Evolutionary conservation across 2,329 filamentous ascomycete species (phyloP), one percentile per base, ranked within the genome.

Genomic region (Plenodomus tracheiphilus): DNA sequence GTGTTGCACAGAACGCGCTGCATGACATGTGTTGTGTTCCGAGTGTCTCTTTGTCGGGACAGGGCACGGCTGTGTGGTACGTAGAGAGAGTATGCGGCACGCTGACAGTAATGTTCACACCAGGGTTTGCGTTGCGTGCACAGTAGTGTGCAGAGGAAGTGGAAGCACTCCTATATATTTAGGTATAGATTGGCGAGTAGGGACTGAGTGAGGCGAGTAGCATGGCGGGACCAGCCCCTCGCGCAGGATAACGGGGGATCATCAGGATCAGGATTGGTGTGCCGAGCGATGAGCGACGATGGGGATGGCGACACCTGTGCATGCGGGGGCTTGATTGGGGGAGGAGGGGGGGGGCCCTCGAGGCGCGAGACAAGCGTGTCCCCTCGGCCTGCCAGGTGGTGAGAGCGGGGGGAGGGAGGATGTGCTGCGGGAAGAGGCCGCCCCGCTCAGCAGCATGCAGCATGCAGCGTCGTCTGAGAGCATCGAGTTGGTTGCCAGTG

Each of bases 1-100:
- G 56, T 63, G 65, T 58, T 54, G 57, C 58, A 57, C 59, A 61
- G 53, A 58, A 54, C 42, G 56, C 55, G 58, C 59, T 56, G 20
- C 51, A 62, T 62, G 58, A 54, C 61, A 64, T 59, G 58, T 58
- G 64, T 47, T 39, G 35, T 42, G 46, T 49, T 20, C 39, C 60
- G 28, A 32, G 28, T 10, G n/a, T n/a, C n/a, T n/a, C n/a, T n/a
- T n/a, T n/a, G 28, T 15, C 28, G 15, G 28, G 28, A 4, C 4
- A 32, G 28, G 28, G 8, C 28, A 32, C 6, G 28, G 8, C 22
- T 25, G 22, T 25, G 22, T 25, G 22, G 5, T 25, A 25, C n/a
- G n/a, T n/a, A n/a, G n/a, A n/a, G n/a, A n/a, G n/a, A n/a, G n/a
- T n/a, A n/a, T n/a, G n/a, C n/a, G n/a, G n/a, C n/a, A n/a, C n/a